These are phyloP conservation scores for Colletotrichum sp. DNA, from an alignment of 2,329 filamentous ascomycete genomes.

Conservation along the genomic window DNA sequence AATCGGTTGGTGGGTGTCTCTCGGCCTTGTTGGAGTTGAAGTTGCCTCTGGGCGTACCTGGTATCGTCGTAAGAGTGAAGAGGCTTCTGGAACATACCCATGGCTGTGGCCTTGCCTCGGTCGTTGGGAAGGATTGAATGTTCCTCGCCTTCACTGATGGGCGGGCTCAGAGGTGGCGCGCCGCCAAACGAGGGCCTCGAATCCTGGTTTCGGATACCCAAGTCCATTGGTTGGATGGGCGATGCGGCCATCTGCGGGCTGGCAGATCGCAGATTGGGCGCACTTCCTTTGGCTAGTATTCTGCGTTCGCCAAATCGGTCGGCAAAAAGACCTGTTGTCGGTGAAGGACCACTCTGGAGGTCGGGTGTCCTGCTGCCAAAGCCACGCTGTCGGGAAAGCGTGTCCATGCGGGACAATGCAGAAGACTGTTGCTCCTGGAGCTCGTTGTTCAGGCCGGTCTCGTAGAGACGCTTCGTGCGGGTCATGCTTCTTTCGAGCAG, in stretches of 20 bases:
- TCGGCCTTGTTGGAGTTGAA: conserved; percentile 78
- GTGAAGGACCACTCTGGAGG: conserved; percentile 48
- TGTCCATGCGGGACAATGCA: conserved; percentile 79
- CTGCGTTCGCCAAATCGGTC: conserved; percentile 53
- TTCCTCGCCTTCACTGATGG: conserved; percentile 76
- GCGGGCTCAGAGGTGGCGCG: conserved; percentile 49
- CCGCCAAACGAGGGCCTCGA: conserved; percentile 34
- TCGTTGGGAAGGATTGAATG: conserved; percentile 71
- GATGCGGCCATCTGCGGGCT: conserved; percentile 50
- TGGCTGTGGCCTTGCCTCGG: conserved; percentile 78
- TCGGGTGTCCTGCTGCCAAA: conserved; percentile 56
- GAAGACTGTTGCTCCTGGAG: conserved; percentile 81
- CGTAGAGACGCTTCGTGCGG: conserved; percentile 79
- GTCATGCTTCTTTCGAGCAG: conserved; percentile 68
- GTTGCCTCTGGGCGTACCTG: conserved; percentile 80
- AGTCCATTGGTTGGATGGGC: conserved; percentile 34
- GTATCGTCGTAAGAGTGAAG: conserved; percentile 80
- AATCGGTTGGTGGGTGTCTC: conserved; percentile 59
- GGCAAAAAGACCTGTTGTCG: conserved; percentile 44
- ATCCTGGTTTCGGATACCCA: conserved; percentile 25
- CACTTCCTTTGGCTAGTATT: conserved; percentile 63
- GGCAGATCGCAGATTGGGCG: conserved; percentile 68
- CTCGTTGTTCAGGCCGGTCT: conserved; percentile 80
- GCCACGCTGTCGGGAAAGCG: conserved; percentile 68
- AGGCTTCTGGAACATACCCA: conserved; percentile 70